These are phyloP conservation scores for Zea mays DNA, from an alignment of 176 grass and related monocot species.

Conservation along the genomic window Zm-B73-REFERENCE-NAM-5.0 NC_050096.1:214348001-214348500, in stretches of 20 bases:
- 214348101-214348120: conserved; percentile 63
- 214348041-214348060: conserved; percentile 59
- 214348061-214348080: conserved; percentile 50
- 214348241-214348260: not conserved
- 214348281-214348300: conserved; percentile 23
- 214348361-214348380: not conserved
- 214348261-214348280: conserved; percentile 11
- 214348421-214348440: not conserved
- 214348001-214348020: not conserved
- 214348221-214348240: conserved; percentile 41
- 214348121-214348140: conserved; percentile 63
- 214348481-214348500: not conserved
- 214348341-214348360: conserved; percentile 14
- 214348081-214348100: conserved; percentile 53
- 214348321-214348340: not conserved
- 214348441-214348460: not conserved
- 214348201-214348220: conserved; percentile 57
- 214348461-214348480: not conserved
- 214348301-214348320: not conserved
- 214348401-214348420: not conserved
- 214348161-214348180: conserved; percentile 48
- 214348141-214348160: conserved; percentile 60
- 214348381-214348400: not conserved
- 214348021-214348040: conserved; percentile 64
- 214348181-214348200: conserved; percentile 52